Base-by-base conservation (phyloP, 1,284 basidiomycete species). In the Marasmius tenuissimus region DNA sequence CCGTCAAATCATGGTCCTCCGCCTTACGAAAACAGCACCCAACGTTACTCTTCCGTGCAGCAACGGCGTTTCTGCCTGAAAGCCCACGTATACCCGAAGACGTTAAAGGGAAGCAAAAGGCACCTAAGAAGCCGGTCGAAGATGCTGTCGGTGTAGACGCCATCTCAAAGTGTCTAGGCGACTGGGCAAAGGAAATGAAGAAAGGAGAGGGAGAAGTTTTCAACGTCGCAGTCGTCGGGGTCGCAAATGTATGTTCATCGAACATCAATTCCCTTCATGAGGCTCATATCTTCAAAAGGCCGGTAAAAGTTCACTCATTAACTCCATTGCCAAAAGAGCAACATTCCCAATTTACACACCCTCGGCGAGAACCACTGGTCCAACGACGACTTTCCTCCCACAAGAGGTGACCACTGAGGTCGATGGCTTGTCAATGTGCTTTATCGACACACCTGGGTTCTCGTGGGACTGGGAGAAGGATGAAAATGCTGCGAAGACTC, bases 381-480 rank as follows among this genome's bases (percentile, higher is more conserved):
- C 89, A 1, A 89, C 86, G 4, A 96, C 93, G 0, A 92, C 89
- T 16, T 78, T 81, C 16, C 79, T 85, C 33, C 82, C 89, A 6
- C 88, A 89, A 69, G 85, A 91, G 67, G 81, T 88, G n/a, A 73
- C 77, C 0, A 61, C 85, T 2, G 79, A 84, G 63, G 65, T 79
- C 2, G 77, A 73, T 6, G 79, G 75, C 33, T 78, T 77, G 63
- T 72, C 75, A 56, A 77, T 94, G 63, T 81, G 81, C 35, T 69
- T 95, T 60, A 87, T 95, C 68, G 94, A 96, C 74, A 96, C 93
- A 0, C 94, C 94, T 33, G 94, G 94, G n/a, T 76, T 93, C 61
- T 79, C 85, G 53, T 90, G 87, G 80, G 76, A 75, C 64, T 76
- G 69, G 64, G 75, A 74, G 61, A 76, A 80, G 49, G 79, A 81